Evolutionary conservation across 2,329 filamentous ascomycete genomes (phyloP), one percentile per base, ranked within the genome.

Genomic region (Xenoacremonium recifei): DNA sequence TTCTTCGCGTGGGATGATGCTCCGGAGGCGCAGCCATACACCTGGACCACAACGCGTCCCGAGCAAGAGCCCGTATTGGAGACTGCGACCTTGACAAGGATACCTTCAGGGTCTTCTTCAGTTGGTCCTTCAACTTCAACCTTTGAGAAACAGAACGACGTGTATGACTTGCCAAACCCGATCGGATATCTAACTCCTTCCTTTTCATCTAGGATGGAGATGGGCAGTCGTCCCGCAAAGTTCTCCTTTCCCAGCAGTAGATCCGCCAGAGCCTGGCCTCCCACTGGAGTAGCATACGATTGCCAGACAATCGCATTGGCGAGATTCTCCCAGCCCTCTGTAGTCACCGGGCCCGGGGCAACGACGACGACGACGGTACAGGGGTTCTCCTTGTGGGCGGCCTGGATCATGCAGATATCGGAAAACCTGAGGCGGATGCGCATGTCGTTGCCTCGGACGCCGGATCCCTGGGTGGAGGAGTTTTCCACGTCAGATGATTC

Each of bases 161-260:
- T 53, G 27, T 57, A 57, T 1, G 53, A 56, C 3, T 53, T 19
- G 3, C 54, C 54, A 37, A 46, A 56, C 0, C 51, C 54, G 4
- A 56, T 36, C 5, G 51, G 53, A 15, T 46, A 56, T 1, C 44
- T 45, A 0, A 53, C 49, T 3, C 35, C 35, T 27, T 27, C 13
- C 23, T 27, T 13, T 13, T 7, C 7, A 27, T 7, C 13, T 27
- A 13, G 23, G 13, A 27, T 27, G 23, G 23, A 27, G 13, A 27
- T 9, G 13, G 23, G 23, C 7, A 27, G 23, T 27, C 23, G 23
- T 27, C 23, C 23, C 13, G 23, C 23, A 27, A 27, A 27, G 23
- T 27, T 27, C 13, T 7, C 23, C 23, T 13, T 27, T 27, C 23
- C 23, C 7, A 27, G 23, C 23, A 27, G 13, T 27, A 27, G 13